A percentile compares a stretch with the other conserved stretches of the same genome.
Conservation (phyloP, 768 basidiomycete species). For the Collybia sp. region DNA sequence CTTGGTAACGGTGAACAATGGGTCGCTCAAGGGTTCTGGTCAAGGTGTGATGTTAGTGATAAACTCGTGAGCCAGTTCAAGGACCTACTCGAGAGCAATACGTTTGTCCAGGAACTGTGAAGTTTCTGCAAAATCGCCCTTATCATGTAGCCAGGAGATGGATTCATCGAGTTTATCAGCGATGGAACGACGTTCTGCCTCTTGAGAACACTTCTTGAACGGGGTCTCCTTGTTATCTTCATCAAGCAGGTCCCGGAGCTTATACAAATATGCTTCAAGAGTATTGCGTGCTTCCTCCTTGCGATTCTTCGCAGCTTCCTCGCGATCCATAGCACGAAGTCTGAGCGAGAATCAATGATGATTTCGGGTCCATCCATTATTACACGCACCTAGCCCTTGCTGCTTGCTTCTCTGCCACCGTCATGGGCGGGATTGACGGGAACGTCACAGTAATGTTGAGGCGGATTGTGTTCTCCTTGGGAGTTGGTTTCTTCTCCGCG, state of each 20-base stretch:
- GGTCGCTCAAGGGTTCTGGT: slow-evolving; percentile 72
- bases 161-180: slow-evolving; percentile 65
- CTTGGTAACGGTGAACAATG: slow-evolving; percentile 83
- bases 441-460: slow-evolving; percentile 62
- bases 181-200: slow-evolving; percentile 64
- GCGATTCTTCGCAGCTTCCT: slow-evolving; percentile 70
- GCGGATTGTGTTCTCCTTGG: slow-evolving; percentile 60
- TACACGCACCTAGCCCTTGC: slow-evolving; percentile 66
- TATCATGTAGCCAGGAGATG: slow-evolving; percentile 78
- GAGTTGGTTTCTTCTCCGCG: slow-evolving; percentile 27
- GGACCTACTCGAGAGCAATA: slow-evolving; percentile 75
- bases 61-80: background rate
- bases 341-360: slow-evolving; percentile 30
- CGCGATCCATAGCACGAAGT: slow-evolving; percentile 70
- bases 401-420: slow-evolving; percentile 67
- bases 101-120: slow-evolving; percentile 72
- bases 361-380: background rate
- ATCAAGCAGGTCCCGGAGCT: slow-evolving; percentile 75
- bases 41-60: slow-evolving; percentile 5
- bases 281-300: slow-evolving; percentile 89
- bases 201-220: slow-evolving; percentile 82
- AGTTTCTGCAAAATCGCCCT: slow-evolving; percentile 80
- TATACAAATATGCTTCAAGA: slow-evolving; percentile 92
- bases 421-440: slow-evolving; percentile 71
- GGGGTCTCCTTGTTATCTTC: slow-evolving; percentile 63